These are phyloP conservation scores for Saccharomycopsis synnaedendra DNA, from an alignment of 805 yeast species.

Conservation along the genomic window DNA sequence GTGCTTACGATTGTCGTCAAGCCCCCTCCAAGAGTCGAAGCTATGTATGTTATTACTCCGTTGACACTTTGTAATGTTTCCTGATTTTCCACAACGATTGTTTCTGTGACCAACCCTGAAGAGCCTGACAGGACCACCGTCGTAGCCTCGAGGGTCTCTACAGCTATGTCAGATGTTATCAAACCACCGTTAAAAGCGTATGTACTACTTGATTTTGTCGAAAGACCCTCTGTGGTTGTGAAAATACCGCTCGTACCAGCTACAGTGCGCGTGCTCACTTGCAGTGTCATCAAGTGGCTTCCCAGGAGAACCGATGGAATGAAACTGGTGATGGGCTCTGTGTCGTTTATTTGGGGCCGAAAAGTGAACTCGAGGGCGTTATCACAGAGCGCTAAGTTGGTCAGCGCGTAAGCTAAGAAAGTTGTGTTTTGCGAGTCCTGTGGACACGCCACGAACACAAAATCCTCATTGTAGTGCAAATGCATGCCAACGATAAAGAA, in stretches of 20 bases:
- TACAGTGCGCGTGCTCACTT: too few species aligned
- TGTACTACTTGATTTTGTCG: too few species aligned
- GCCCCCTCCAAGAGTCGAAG: too few species aligned
- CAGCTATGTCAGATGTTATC: too few species aligned
- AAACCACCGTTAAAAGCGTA: too few species aligned
- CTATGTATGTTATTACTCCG: too few species aligned
- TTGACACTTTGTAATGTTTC: neutral
- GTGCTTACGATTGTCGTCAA: too few species aligned
- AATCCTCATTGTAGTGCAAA: constrained; percentile 13
- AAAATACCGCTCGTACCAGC: too few species aligned
- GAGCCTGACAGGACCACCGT: too few species aligned
- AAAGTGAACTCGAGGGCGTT: constrained; percentile 4
- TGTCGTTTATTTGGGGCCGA: constrained; percentile 2
- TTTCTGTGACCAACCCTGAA: constrained; percentile 6
- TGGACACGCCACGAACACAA: constrained; percentile 14
- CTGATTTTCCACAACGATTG: constrained; percentile 7
- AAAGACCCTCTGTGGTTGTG: too few species aligned
- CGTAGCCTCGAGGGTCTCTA: too few species aligned
- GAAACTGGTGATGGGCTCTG: constrained; percentile 1
- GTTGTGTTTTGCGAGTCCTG: constrained; percentile 2
- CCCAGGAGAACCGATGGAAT: constrained; percentile 8
- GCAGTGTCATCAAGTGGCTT: neutral
- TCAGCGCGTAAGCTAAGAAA: constrained; percentile 9
- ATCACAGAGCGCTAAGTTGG: constrained; percentile 3
- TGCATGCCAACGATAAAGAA: constrained; percentile 13